Conservation (phyloP, 768 basidiomycete species). For the Auricularia auricula-judae region DNA sequence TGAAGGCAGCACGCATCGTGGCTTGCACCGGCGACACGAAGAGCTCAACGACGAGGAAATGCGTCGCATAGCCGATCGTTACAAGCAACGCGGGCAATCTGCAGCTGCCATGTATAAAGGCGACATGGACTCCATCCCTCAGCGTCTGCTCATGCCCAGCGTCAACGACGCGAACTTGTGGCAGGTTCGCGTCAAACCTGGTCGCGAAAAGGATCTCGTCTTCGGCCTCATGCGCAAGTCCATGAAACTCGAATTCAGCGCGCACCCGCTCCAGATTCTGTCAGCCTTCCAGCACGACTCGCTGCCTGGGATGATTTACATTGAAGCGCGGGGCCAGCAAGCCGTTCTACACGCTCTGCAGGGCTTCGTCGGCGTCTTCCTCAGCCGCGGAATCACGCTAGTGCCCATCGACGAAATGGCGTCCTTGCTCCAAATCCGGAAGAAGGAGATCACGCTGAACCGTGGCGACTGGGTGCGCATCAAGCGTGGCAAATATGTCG, state of each 20-base stretch:
- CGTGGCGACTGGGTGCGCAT: slow-evolving; percentile 94
- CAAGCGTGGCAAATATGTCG: slow-evolving; percentile 84
- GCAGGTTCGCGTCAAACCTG: slow-evolving; percentile 91
- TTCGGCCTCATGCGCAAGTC: slow-evolving; percentile 93
- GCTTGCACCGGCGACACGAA: slow-evolving; percentile 47
- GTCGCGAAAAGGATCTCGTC: slow-evolving; percentile 86
- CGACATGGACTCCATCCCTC: slow-evolving; percentile 88
- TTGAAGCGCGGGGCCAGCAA: slow-evolving; percentile 83
- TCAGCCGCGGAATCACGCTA: slow-evolving; percentile 65
- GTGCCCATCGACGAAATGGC: slow-evolving; percentile 99
- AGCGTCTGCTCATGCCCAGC: slow-evolving; percentile 89
- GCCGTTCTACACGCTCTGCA: slow-evolving; percentile 77
- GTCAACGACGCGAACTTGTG: slow-evolving; percentile 93
- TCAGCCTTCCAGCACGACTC: slow-evolving; percentile 96
- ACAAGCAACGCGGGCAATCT: slow-evolving; percentile 36
- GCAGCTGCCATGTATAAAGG: slow-evolving; percentile 66
- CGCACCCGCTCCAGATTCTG: slow-evolving; percentile 70
- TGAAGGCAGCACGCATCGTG: neutral
- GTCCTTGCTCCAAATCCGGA: slow-evolving; percentile 88
- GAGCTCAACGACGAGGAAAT: slow-evolving; percentile 71
- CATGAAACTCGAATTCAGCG: slow-evolving; percentile 69
- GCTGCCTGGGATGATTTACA: slow-evolving; percentile 89
- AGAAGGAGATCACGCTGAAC: slow-evolving; percentile 74
- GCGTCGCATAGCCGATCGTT: slow-evolving; percentile 77
- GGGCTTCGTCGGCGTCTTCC: slow-evolving; percentile 89